Evolutionary conservation across 768 basidiomycete genomes (phyloP), one percentile per base, ranked within the genome.

Genomic region (Clitopilus passeckerianus): DNA sequence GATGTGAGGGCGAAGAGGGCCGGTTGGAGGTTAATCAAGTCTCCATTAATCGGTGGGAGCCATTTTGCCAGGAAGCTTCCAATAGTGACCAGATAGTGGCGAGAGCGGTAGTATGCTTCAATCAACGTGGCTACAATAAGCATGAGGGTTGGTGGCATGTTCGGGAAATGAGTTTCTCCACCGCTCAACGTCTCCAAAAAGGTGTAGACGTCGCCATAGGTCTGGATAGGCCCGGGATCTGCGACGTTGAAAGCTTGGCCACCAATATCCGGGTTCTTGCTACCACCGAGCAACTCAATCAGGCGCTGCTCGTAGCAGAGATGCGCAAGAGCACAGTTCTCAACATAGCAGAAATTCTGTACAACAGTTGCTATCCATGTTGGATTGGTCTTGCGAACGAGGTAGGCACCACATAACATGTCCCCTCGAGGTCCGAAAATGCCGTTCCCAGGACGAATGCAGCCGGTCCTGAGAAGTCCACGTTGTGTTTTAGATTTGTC

Each of bases 401-500:
- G 80, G 67, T 86, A 89, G 18, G 83, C 80, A 2, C 81, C 87
- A 56, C 81, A 84, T 10, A 89, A 66, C 65, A 87, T 79, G 68
- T 91, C 90, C 4, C 89, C 90, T 35, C 89, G 83, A 1, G 89
- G 85, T 1, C 90, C 90, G 68, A 83, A 92, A 3, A 90, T 72
- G 0, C 87, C 89, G 60, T 91, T 91, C 0, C 90, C 89, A 2
- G 90, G 90, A n/a, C 90, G 83, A 44, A 92, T 76, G 61, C 83
- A 86, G 0, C 90, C 89, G 7, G 89, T 91, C 55, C 87, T 79
- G 50, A 91, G 68, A 12, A 75, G 65, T 6, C 57, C 57, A 14
- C 16, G 35, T 8, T 71, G 70, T 1, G 74, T 72, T 6, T 60
- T 60, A 18, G 72, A 63, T 18, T 67, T 69, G 63, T 79, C 78